Evolutionary conservation across 805 yeast genomes (phyloP), one percentile per base, ranked within the genome.

Genomic region (Ogataea glucozyma): DNA sequence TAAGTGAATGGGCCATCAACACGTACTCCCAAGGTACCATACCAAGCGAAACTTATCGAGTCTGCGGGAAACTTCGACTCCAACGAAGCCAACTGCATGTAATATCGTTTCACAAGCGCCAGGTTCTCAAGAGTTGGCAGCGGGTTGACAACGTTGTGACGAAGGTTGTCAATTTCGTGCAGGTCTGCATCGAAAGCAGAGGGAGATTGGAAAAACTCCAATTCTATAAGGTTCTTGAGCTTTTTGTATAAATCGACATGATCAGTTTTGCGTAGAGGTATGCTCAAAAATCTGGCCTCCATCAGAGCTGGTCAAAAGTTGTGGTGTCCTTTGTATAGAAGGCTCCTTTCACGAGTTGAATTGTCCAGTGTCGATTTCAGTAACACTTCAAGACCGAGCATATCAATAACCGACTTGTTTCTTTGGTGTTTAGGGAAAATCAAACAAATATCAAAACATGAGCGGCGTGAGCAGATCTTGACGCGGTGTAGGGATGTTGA

Each of bases 41-140:
- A 77, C 98, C 97, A 91, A 0, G 78, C 70, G 51, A 88, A 83
- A 27, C 71, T 74, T 7, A 78, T 64, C 14, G 73, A 67, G 48
- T 83, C 83, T 21, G 70, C 69, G 0, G 93, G 88, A 46, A 90
- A 83, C 56, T 84, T 86, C 36, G 62, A 43, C 26, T 62, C 61
- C 6, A 85, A 43, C 7, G 67, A 67, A 1, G 62, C 46, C 9
- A 86, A 49, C 32, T 72, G 72, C 4, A 63, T 48, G 49, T 70
- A 75, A 57, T 85, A 87, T 32, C 71, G 58, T 31, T 66, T 64
- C 24, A 79, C 50, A 1, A 61, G 41, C 0, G 61, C 62, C 4
- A 74, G 41, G 26, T 69, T 68, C n/a, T 66, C 66, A 1, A 66
- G 42, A 0, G 73, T 35, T 17, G 51, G 33, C 11, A 11, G 35